Percentiles rank a stretch among this genome's conserved stretches.
Conservation (phyloP, 345 rosid genomes). For the Sonneratia alba region DNA sequence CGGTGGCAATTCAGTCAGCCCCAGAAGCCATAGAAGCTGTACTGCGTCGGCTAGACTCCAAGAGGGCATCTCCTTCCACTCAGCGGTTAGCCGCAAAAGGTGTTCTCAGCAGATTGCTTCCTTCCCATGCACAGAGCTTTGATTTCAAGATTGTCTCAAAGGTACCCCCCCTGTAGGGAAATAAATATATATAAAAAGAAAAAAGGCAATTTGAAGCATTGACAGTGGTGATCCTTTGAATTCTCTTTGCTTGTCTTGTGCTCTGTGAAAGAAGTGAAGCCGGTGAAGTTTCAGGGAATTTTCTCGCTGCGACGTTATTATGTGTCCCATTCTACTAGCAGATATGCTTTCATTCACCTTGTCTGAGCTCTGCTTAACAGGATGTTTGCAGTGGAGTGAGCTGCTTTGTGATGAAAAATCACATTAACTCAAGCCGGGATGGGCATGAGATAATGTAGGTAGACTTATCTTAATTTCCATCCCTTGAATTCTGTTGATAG, state of each 20-base stretch:
- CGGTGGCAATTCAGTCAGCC: conserved; percentile 8
- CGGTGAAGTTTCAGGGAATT: neutral
- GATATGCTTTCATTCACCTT: conserved; percentile 6
- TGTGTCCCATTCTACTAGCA: neutral
- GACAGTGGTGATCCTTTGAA: neutral
- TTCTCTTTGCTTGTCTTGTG: neutral
- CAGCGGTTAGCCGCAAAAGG: conserved; percentile 72
- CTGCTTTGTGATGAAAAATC: conserved; percentile 60
- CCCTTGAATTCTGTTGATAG: too few species aligned
- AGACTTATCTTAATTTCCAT: neutral
- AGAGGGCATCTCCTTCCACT: conserved; percentile 34
- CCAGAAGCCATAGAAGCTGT: conserved; percentile 28
- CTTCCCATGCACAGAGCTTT: conserved; percentile 51
- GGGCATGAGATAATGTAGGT: conserved; percentile 73
- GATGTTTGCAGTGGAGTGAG: conserved; percentile 65
- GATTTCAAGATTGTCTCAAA: conserved; percentile 58
- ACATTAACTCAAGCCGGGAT: conserved; percentile 17
- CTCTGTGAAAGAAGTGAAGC: neutral
- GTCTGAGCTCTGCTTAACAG: conserved; percentile 29
- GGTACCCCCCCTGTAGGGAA: conserved; percentile 23
- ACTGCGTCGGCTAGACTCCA: conserved; percentile 54
- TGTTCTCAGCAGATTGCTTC: conserved; percentile 63
- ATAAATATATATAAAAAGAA: neutral
- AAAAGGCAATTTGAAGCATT: neutral
- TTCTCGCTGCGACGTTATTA: neutral